Conservation (phyloP, 1,284 basidiomycete species). For the Ustilago shanxiensis region DNA sequence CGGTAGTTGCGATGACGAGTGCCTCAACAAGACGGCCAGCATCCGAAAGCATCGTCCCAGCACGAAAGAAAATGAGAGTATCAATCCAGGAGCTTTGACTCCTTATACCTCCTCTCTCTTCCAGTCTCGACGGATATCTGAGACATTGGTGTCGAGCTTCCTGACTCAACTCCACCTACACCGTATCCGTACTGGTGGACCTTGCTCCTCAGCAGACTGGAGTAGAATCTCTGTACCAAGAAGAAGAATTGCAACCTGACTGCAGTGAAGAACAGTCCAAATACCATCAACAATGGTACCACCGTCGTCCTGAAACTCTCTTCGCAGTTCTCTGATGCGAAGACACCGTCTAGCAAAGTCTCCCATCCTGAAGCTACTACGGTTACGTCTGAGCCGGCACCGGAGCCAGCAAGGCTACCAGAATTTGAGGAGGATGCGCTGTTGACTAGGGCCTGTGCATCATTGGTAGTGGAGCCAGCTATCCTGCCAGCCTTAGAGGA, state of each 20-base stretch:
- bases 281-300: constrained; percentile 48
- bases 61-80: no score
- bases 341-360: constrained; percentile 45
- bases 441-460: not conserved
- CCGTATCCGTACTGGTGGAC: constrained; percentile 42
- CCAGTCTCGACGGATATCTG: not conserved
- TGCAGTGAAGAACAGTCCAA: constrained; percentile 44
- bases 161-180: constrained; percentile 13
- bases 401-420: not conserved
- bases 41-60: not conserved
- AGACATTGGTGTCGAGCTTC: constrained; percentile 25
- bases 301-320: constrained; percentile 49
- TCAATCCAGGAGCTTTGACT: constrained; percentile 40
- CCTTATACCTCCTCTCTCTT: constrained; percentile 35
- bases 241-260: constrained; percentile 53
- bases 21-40: constrained; percentile 21
- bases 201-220: constrained; percentile 27
- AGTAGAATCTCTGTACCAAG: constrained; percentile 43
- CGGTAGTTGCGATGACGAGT: not conserved
- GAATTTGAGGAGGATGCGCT: not conserved
- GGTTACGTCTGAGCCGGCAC: constrained; percentile 15
- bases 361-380: constrained; percentile 50
- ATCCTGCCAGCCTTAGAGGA: not conserved
- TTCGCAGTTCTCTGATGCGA: constrained; percentile 55
- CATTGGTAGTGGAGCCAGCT: not conserved